A percentile compares a stretch with the other conserved stretches of the same genome.
Evolutionary conservation across 23 red algal species (phyloP).

Genomic region (Gracilaria domingensis): DNA sequence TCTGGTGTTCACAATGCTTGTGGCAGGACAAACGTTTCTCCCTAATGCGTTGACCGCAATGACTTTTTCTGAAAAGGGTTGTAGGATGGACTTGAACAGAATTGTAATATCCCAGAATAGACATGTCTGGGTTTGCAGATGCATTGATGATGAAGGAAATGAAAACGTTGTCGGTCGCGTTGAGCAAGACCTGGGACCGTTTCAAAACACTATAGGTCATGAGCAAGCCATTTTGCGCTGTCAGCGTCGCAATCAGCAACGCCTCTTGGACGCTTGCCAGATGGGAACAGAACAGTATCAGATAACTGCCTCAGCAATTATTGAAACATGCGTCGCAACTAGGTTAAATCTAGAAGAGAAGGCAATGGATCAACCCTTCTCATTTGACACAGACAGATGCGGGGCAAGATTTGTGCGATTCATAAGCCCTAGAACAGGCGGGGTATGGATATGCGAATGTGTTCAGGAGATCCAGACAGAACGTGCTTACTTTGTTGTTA

Average conservation of each 20-base stretch:
- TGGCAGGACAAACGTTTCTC: too few species aligned
- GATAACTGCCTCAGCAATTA: neutral
- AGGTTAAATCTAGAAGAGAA: neutral
- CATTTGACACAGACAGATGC: neutral
- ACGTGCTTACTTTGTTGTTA: neutral
- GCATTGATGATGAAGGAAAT: conserved; percentile 1
- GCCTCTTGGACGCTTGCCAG: conserved; percentile 15
- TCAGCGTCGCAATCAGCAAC: neutral
- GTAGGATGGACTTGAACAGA: neutral
- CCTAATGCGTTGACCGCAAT: too few species aligned
- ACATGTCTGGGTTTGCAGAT: conserved; percentile 51
- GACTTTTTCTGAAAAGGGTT: neutral
- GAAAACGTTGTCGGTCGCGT: neutral
- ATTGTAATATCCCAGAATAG: neutral
- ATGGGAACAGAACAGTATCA: neutral
- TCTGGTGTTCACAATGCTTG: too few species aligned
- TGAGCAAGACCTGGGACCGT: neutral
- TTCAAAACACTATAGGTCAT: conserved; percentile 9
- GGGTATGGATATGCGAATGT: conserved; percentile 31
- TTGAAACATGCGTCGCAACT: neutral
- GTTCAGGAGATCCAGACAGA: neutral
- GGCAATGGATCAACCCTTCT: neutral
- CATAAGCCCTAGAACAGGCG: neutral
- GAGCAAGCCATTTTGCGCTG: conserved; percentile 29
- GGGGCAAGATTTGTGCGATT: conserved; percentile 17